A percentile compares a stretch with the other conserved stretches of the same genome.
phyloP scores from a whole-genome alignment of 495 filamentous ascomycete genomes.

The Aspergillus leporis region DNA sequence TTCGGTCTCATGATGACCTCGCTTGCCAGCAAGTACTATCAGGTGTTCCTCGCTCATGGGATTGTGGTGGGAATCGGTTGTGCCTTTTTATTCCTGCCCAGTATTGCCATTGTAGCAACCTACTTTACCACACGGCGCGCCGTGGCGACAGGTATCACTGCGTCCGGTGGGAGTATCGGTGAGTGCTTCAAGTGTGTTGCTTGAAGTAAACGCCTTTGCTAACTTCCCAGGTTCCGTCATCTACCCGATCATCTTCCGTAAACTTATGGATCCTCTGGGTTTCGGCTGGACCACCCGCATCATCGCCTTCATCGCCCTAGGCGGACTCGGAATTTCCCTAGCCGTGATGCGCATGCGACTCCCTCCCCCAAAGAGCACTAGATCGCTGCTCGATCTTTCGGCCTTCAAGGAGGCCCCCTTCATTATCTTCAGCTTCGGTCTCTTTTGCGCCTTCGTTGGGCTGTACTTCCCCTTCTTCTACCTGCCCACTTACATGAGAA shows the following conservation, averaged over 20 bases:
- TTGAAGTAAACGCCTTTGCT: no score
- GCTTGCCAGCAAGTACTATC: slow-evolving; percentile 37
- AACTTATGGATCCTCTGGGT: slow-evolving; percentile 43
- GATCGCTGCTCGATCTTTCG: slow-evolving; percentile 23
- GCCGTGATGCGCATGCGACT: slow-evolving; percentile 29
- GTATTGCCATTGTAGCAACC: slow-evolving; percentile 35
- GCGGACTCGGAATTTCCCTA: slow-evolving; percentile 34
- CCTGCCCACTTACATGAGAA: slow-evolving; percentile 23
- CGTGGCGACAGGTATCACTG: slow-evolving; percentile 45
- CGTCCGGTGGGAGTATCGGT: slow-evolving; percentile 42
- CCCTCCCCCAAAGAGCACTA: slow-evolving; percentile 14
- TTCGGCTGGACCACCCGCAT: slow-evolving; percentile 55
- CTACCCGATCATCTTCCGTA: slow-evolving; percentile 52
- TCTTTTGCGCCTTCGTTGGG: slow-evolving; percentile 34
- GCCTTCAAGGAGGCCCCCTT: slow-evolving; percentile 35
- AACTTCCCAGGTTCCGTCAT: slow-evolving; percentile 42
- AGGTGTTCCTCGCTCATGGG: slow-evolving; percentile 40
- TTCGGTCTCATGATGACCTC: slow-evolving; percentile 50
- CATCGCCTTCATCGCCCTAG: slow-evolving; percentile 51
- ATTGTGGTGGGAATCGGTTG: slow-evolving; percentile 38
- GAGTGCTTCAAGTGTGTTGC: no score
- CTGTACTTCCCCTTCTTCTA: slow-evolving; percentile 45
- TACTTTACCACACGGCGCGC: slow-evolving; percentile 41
- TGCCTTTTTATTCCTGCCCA: slow-evolving; percentile 38
- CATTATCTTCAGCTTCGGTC: slow-evolving; percentile 23